These are phyloP conservation scores for Vitis hybrid DNA, from an alignment of 177 flowering plant genomes.

Conservation along the genomic window DNA sequence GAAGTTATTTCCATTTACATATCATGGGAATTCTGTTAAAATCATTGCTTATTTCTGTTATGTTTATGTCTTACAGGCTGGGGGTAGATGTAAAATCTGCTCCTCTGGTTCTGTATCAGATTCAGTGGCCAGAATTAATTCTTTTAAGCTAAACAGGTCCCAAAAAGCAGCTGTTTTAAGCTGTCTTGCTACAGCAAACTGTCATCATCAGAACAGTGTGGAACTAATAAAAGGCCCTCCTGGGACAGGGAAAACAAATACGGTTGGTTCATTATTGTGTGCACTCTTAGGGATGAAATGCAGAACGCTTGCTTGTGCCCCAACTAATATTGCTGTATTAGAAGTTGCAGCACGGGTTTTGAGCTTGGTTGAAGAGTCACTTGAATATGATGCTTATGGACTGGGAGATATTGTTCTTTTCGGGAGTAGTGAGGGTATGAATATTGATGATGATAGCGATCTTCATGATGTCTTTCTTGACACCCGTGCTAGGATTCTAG, in stretches of 20 bases:
- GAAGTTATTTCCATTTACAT: too few relatives aligned
- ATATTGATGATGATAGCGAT: slow-evolving; percentile 20
- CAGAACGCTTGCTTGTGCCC: slow-evolving; percentile 19
- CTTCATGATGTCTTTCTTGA: slow-evolving; percentile 32
- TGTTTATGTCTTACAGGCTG: too few relatives aligned
- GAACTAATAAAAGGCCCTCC: slow-evolving; percentile 45
- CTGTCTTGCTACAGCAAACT: slow-evolving; percentile 24
- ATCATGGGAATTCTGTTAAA: too few relatives aligned
- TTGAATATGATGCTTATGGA: neutral
- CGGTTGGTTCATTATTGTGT: slow-evolving; percentile 4
- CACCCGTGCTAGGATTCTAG: slow-evolving; percentile 23
- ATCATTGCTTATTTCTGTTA: too few relatives aligned
- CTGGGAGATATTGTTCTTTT: neutral
- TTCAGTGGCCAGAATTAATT: neutral
- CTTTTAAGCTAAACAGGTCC: slow-evolving; percentile 30
- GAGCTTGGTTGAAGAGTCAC: neutral
- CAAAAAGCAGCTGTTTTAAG: slow-evolving; percentile 43
- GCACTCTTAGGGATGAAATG: neutral
- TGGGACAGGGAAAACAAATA: slow-evolving; percentile 36
- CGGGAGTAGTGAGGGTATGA: slow-evolving; percentile 11
- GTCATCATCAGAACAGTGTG: slow-evolving; percentile 31
- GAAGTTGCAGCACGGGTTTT: slow-evolving; percentile 13
- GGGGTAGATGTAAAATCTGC: too few relatives aligned
- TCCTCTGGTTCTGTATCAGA: neutral
- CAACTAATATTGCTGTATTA: slow-evolving; percentile 15